Conservation (phyloP, 768 basidiomycete genomes). For the Lentinula sp. region DNA sequence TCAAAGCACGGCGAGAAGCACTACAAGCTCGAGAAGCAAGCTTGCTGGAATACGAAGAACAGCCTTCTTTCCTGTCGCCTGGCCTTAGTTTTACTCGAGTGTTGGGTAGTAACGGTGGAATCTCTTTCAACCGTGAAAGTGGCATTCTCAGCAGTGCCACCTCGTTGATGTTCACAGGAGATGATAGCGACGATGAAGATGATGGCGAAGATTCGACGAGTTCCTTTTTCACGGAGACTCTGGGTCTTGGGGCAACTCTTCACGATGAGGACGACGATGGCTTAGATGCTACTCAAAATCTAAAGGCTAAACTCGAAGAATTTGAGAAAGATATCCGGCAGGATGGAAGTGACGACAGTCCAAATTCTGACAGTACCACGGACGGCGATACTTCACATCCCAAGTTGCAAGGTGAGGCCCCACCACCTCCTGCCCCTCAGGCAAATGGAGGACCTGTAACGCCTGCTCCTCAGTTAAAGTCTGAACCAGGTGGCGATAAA, state of each 20-base stretch:
- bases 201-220: conserved; percentile 13
- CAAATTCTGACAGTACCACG: background rate
- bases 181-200: conserved; percentile 44
- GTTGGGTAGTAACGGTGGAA: conserved; percentile 52
- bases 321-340: conserved; percentile 41
- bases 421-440: conserved; percentile 31
- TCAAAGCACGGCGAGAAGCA: conserved; percentile 56
- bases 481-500: conserved; percentile 48
- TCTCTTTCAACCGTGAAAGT: conserved; percentile 56
- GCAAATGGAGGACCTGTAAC: conserved; percentile 34
- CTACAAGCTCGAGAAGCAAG: conserved; percentile 19
- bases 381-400: conserved; percentile 10
- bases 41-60: conserved; percentile 22
- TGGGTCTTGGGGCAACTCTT: conserved; percentile 28
- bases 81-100: conserved; percentile 49
- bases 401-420: conserved; percentile 35
- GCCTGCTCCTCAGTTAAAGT: conserved; percentile 43
- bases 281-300: conserved; percentile 46
- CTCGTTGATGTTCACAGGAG: conserved; percentile 58
- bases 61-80: conserved; percentile 23
- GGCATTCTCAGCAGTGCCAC: conserved; percentile 45
- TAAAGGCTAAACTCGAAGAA: conserved; percentile 59
- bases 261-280: conserved; percentile 24
- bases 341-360: conserved; percentile 30
- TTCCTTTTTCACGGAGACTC: conserved; percentile 45